Base-by-base conservation (phyloP, 352 stramenopile species). In the Phytophthora fragariae region DNA sequence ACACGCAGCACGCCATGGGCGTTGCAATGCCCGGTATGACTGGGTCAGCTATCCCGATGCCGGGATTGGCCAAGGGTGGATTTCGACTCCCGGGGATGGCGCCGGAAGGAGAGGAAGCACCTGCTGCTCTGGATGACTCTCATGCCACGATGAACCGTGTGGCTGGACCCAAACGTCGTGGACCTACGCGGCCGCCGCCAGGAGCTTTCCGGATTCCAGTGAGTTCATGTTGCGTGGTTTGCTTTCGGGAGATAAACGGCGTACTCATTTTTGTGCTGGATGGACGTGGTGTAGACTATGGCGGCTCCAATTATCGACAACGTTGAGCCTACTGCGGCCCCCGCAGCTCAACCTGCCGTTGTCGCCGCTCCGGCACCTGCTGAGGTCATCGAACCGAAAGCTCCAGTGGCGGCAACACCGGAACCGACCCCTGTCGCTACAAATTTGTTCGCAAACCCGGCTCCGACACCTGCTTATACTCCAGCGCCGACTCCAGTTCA, bases 61-160 rank as follows among this genome's bases (percentile, higher is more conserved):
- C 89, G 15, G 90, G 90, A 9, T 69, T 96, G 12, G 82, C 87
- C 11, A 93, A 94, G 57, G 74, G 82, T 0, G 86, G 85, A 15
- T 89, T 86, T 14, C 72, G 88, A 52, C 77, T 95, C 33, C 89
- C 89, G 33, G 86, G 89, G 27, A 92, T 93, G 86, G 77, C 77
- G 12, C 24, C 66, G 9, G 69, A 81, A 24, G 77, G 75, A 2
- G 54, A 66, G 6, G 73, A 80, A 29, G 71, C 75, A 31, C 35
- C 79, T 2, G 65, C 77, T 24, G 71, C 75, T 15, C 57, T 85
- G 2, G 83, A 93, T 54, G 78, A 88, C 35, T 86, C 83, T 21
- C 89, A 96, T 74, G 89, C 86, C 27, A 95, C 86, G 2, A 93
- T 96, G 85, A 85, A 83, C 15, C 79, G 90, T 66, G 90, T 87